Evolutionary conservation across 495 filamentous ascomycete genomes (phyloP), one percentile per base, ranked within the genome.

Genomic region (Aspergillus taichungensis): DNA sequence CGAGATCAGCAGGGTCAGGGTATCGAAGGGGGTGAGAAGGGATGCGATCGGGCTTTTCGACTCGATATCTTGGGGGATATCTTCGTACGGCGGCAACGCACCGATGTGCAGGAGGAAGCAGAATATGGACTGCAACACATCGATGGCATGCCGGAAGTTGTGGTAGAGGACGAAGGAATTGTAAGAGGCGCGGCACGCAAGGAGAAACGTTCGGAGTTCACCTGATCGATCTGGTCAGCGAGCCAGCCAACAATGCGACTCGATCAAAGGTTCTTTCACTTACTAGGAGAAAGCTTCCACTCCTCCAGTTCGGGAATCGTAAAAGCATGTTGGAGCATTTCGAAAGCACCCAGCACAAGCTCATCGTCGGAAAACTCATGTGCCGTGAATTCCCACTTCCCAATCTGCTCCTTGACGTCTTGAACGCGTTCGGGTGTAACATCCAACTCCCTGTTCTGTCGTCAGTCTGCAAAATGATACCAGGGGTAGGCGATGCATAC

Each of bases 161-260:
- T 98, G 92, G 57, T 97, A 98, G n/a, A 91, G 85, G 32, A 98
- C 88, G 61, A 95, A 94, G 40, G 77, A 80, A 57, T 96, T 95
- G 67, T 98, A 97, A 11, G 94, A 84, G 37, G 80, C 78, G 40
- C 87, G 82, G 57, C 87, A 85, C 51, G 90, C 87, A 36, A 90
- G 69, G 36, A 94, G 69, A 62, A 95, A 95, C 34, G 75, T 76
- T 50, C 78, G 82, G 13, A 96, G 67, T 61, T 87, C 80, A 47
- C 62, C 69, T 75, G 55, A 10, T 30, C 6, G 14, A 32, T 45
- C 8, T 28, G 37, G 34, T 40, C 10, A 39, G 29, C 44, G 27
- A 43, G 40, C 14, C 35, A 37, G 34, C 1, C 28, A 42, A 12
- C 46, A 27, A 36, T 31, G 33, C 6, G 11, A 12, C 30, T 33